Base-by-base conservation (phyloP, 1,139 yeast genomes). In the Yamadazyma taylorii region DNA sequence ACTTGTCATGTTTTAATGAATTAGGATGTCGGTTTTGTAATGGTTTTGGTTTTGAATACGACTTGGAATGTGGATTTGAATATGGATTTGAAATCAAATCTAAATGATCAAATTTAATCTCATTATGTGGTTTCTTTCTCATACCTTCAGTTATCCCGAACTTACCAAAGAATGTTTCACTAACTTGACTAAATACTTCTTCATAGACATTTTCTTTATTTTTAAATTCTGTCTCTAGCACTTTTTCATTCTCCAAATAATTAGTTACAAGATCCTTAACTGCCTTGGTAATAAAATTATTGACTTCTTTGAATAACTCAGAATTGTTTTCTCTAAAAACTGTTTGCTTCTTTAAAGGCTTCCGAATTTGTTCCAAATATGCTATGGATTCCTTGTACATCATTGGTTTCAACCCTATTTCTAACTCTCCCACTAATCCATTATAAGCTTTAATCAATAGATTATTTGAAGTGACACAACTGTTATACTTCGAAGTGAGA, bases 301-400 rank as follows among this genome's bases (percentile, higher is more conserved):
- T 41, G 3, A 53, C 34, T 25, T 52, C 50, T 10, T 41, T 39
- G n/a, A 57, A 33, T 6, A 48, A 21, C 6, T 37, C 34, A 8
- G 24, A 7, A 30, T 55, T 50, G 3, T 35, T 39, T 17, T 43
- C 44, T 13, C 38, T 34, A 24, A 49, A 45, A 10, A 41, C 14
- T 7, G 33, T 37, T 13, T 38, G 42, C n/a, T 33, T 19, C n/a
- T 30, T 30, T 13, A 57, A 40, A 4, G 45, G 38, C 9, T 39
- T 30, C 16, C 43, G 41, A 14, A 56, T 32, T 11, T 46, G 42
- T 8, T 35, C 35, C 34, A 51, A 46, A 28, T 46, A 50, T 1
- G 33, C 34, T 11, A 43, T 37, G 11, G 62, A 51, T 31, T 58
- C 61, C 8, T 51, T 48, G 32, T 53, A 45, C 38, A 57, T 41